phyloP scores from a whole-genome alignment of 2,329 filamentous ascomycete genomes.

The Trichoderma semiorbis region DNA sequence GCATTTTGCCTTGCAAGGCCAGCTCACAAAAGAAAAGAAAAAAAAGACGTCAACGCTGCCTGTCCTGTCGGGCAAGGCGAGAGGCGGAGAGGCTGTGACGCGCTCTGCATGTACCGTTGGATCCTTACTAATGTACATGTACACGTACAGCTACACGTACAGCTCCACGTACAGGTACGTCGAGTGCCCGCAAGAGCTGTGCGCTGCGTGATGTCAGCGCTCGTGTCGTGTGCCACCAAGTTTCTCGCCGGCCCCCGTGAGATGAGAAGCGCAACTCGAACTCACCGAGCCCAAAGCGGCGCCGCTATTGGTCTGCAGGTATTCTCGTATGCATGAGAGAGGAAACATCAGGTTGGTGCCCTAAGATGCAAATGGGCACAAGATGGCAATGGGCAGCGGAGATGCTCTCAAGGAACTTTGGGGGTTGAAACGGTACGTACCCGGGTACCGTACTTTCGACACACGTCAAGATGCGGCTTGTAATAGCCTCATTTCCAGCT shows the following conservation, averaged over 20 bases:
- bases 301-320: neutral
- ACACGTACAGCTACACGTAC: neutral
- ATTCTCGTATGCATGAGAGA: neutral
- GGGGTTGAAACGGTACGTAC: neutral
- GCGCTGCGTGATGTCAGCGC: constrained; percentile 16
- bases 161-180: neutral
- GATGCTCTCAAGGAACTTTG: too few species aligned
- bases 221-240: constrained; percentile 13
- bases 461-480: neutral
- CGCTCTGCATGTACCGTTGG: neutral
- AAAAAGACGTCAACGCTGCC: neutral
- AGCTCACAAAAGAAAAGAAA: neutral
- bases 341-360: neutral
- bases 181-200: neutral
- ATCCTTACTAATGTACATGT: neutral
- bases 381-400: neutral
- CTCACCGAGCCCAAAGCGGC: constrained; percentile 1
- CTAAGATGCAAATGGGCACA: neutral
- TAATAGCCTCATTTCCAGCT: neutral
- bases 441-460: constrained; percentile 3
- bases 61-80: constrained; percentile 7
- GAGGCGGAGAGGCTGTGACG: constrained; percentile 7
- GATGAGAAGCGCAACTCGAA: neutral
- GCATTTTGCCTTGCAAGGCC: constrained; percentile 11
- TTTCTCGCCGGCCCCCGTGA: neutral